Conservation (phyloP, 306 rosid species). For the Psophocarpus tetragonolobus region DNA sequence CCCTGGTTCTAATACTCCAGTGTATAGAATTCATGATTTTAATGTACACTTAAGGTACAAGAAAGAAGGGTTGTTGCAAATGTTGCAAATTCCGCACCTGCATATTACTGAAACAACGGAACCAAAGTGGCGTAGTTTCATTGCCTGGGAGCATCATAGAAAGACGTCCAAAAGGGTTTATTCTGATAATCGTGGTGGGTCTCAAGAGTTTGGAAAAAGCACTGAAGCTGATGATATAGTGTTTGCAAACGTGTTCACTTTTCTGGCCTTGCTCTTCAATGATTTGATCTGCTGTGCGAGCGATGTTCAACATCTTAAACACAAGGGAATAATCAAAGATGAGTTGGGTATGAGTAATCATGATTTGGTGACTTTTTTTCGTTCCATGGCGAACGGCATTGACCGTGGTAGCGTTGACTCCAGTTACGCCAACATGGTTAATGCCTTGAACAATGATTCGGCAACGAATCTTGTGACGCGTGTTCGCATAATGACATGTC, state of each 20-base stretch:
- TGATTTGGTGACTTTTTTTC: neutral
- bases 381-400: neutral
- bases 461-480: neutral
- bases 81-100: neutral
- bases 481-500: neutral
- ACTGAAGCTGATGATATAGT: too few species aligned
- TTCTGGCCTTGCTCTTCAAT: neutral
- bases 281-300: slow-evolving; percentile 24
- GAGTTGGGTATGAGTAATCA: neutral
- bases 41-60: neutral
- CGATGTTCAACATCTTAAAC: slow-evolving; percentile 5
- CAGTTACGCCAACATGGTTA: neutral
- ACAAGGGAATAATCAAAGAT: neutral
- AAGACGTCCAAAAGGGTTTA: neutral
- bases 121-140: slow-evolving; percentile 3
- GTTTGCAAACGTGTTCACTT: neutral
- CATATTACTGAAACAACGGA: neutral
- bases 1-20: neutral
- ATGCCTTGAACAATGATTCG: neutral
- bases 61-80: too few species aligned
- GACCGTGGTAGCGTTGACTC: neutral
- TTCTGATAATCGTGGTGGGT: too few species aligned
- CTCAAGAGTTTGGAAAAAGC: too few species aligned
- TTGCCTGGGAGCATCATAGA: slow-evolving; percentile 27
- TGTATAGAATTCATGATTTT: neutral